Evolutionary conservation across 345 rosid genomes (phyloP).

Genomic region (Eucalyptus sp.): DNA sequence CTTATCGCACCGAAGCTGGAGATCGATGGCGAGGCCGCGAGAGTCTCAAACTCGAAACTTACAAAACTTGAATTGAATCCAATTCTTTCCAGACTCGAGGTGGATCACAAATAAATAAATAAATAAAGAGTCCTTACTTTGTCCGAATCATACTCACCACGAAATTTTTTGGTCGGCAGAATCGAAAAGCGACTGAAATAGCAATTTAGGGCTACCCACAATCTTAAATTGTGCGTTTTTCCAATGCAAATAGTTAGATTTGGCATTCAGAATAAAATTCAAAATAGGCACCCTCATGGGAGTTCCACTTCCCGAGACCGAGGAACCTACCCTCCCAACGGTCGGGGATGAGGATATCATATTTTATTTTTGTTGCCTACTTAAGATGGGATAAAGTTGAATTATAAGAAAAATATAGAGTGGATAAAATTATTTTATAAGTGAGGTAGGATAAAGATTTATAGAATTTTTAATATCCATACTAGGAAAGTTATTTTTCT

Average conservation of each 20-base stretch:
- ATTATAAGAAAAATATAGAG: accelerated
- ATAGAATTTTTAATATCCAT: too few species aligned
- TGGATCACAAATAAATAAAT: background rate
- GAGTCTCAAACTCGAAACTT: background rate
- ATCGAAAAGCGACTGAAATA: background rate
- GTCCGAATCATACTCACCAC: accelerated
- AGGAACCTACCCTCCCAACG: too few species aligned
- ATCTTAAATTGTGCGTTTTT: accelerated
- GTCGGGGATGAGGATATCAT: too few species aligned
- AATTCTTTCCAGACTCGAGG: background rate
- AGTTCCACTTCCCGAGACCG: too few species aligned
- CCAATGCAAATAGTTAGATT: accelerated
- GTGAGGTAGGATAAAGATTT: accelerated
- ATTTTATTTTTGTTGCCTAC: accelerated
- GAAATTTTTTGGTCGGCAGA: too few species aligned
- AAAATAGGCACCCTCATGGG: too few species aligned
- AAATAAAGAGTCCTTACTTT: too few species aligned
- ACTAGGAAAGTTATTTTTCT: too few species aligned
- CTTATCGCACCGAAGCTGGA: background rate
- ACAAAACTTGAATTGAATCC: background rate
- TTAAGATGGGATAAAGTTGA: too few species aligned
- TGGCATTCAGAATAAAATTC: too few species aligned
- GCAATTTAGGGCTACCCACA: background rate
- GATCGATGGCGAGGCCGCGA: background rate
- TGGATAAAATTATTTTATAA: too few species aligned